Conservation (phyloP, 768 basidiomycete species). For the Plicaturopsis crispa region DNA sequence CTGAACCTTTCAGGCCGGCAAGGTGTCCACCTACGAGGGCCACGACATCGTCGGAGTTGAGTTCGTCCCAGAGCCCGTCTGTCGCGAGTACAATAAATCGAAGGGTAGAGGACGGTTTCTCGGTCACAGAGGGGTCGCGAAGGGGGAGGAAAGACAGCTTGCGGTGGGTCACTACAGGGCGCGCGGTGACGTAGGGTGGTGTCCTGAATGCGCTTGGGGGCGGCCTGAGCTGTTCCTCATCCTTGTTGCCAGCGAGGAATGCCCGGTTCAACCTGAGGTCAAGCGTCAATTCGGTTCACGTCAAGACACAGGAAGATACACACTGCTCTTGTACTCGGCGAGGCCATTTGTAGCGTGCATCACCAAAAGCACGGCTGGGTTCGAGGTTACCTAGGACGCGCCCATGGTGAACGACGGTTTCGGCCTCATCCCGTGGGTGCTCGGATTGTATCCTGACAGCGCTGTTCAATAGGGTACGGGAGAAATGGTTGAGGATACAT, state of each 20-base stretch:
- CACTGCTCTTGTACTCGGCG: constrained; percentile 65
- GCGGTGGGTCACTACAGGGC: constrained; percentile 75
- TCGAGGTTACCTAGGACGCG: constrained; percentile 86
- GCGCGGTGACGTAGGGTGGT: constrained; percentile 87
- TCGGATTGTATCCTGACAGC: constrained; percentile 63
- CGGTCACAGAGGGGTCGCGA: constrained; percentile 10
- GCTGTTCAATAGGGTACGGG: neutral
- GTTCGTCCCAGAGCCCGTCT: constrained; percentile 73
- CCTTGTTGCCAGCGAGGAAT: constrained; percentile 59
- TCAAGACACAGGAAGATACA: constrained; percentile 15
- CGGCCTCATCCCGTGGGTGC: constrained; percentile 71
- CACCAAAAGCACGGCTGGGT: constrained; percentile 82
- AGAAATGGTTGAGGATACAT: constrained; percentile 10
- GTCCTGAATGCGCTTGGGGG: constrained; percentile 65
- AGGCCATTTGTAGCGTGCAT: constrained; percentile 87
- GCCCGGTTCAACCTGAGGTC: constrained; percentile 46
- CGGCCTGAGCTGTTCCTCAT: constrained; percentile 48
- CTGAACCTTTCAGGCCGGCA: constrained; percentile 55
- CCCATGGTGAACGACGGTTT: constrained; percentile 68
- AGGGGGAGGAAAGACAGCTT: constrained; percentile 49
- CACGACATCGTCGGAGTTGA: constrained; percentile 80
- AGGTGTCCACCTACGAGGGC: constrained; percentile 80
- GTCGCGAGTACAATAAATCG: constrained; percentile 89
- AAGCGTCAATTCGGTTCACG: neutral
- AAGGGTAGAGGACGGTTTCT: constrained; percentile 23